Base-by-base conservation (phyloP, 164 flowering plant genomes). In the Paratinospora sagittata region DNA sequence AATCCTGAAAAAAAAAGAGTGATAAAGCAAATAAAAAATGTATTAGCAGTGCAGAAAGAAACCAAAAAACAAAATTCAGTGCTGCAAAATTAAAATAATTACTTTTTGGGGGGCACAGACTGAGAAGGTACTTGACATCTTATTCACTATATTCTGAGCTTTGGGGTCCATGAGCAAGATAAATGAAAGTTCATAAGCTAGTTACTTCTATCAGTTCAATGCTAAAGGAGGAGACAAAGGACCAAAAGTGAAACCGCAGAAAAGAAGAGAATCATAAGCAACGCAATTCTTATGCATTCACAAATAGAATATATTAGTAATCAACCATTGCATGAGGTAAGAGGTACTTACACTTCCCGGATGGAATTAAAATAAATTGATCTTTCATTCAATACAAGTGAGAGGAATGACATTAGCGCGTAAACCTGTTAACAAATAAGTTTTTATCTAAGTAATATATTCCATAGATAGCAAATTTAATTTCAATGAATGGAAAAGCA, bases 281-380 rank as follows among this genome's bases (percentile, higher is more conserved):
- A 71, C 30, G 2, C 19, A 23, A 3, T 41, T 27, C 6, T 45
- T 19, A 26, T 10, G 30, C 27, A 7, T 9, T 43, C 21, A 66
- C 19, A 14, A 66, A 8, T 21, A 67, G 12, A 21, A 71, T 9
- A 69, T 67, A 21, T 27, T 49, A 60, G 16, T 49, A 52, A 26
- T 39, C 14, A n/a, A 39, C 43, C 61, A 52, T 16, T 17, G 1
- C 7, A 65, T 19, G 33, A 30, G 24, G 49, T 24, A 34, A 30
- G 3, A 27, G 36, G 68, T 47, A 82, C 98, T 87, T 83, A 93
- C 98, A 93, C 84, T 90, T 93, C 98, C 8, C 96, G 83, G 58
- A 91, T 84, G 63, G 98, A 91, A 79, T 93, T 88, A 76, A 93
- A 93, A 76, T 93, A 91, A 62, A 93, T 93, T 67, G 98, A 81